phyloP scores from a whole-genome alignment of 352 stramenopile species.

The Blastocystis sp. region DNA sequence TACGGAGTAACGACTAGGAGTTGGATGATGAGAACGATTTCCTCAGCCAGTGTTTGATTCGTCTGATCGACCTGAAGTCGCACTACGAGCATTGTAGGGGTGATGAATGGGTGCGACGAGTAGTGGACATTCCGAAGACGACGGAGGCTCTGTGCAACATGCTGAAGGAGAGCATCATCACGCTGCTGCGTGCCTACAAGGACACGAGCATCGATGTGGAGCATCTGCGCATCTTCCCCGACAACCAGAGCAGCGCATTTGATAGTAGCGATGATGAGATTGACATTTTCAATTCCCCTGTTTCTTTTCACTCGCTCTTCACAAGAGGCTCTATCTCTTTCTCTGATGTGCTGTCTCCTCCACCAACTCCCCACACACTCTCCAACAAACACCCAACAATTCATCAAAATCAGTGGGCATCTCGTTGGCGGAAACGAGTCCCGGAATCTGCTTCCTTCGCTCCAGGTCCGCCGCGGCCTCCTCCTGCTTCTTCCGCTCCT shows the following conservation, averaged over 20 bases:
- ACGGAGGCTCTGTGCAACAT: conserved; percentile 43
- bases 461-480: conserved; percentile 71
- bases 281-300: conserved; percentile 34
- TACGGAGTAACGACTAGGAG: neutral
- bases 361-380: neutral
- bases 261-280: conserved; percentile 17
- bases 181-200: conserved; percentile 40
- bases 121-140: conserved; percentile 57
- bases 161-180: conserved; percentile 59
- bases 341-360: neutral
- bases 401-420: conserved; percentile 69
- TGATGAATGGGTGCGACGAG: neutral
- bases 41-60: conserved; percentile 64
- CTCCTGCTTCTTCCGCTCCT: conserved; percentile 74
- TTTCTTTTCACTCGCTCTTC: conserved; percentile 17
- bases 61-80: conserved; percentile 44
- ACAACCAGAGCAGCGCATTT: neutral
- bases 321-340: neutral
- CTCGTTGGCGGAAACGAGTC: conserved; percentile 67
- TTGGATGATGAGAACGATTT: conserved; percentile 69
- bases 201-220: conserved; percentile 48
- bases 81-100: conserved; percentile 38
- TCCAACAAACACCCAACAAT: conserved; percentile 18
- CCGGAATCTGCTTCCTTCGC: conserved; percentile 57
- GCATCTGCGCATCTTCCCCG: conserved; percentile 44